These are phyloP conservation scores for Trametes versicolor DNA, from an alignment of 1,284 basidiomycete genomes.

Conservation along the genomic window DNA sequence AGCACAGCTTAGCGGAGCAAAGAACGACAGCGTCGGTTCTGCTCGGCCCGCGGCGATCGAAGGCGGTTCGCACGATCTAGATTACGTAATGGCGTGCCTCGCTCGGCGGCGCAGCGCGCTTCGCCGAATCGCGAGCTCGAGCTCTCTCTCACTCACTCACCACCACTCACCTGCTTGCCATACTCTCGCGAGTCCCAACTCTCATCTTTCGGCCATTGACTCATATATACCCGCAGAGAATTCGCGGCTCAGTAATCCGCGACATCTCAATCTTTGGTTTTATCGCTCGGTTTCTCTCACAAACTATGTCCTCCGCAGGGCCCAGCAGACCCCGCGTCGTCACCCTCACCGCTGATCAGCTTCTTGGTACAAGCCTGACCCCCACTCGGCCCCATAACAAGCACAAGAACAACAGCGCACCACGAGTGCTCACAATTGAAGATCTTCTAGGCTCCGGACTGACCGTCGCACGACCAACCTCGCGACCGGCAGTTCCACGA, in stretches of 20 bases:
- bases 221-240: too few species aligned
- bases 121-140: not conserved
- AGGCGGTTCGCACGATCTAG: not conserved
- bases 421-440: constrained; percentile 29
- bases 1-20: constrained; percentile 12
- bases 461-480: constrained; percentile 28
- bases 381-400: constrained; percentile 24
- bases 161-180: not conserved
- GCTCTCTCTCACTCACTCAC: constrained; percentile 1
- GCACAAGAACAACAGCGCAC: constrained; percentile 13
- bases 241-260: too few species aligned
- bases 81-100: too few species aligned
- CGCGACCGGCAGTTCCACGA: constrained; percentile 10
- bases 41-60: constrained; percentile 3
- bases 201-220: not conserved
- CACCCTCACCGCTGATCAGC: constrained; percentile 35
- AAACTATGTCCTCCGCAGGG: constrained; percentile 16
- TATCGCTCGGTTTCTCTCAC: not conserved
- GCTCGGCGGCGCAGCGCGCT: not conserved
- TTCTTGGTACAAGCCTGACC: constrained; percentile 30
- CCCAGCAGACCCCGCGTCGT: constrained; percentile 30
- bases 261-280: too few species aligned
- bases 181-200: not conserved
- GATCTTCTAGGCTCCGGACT: constrained; percentile 32
- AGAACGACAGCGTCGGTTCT: not conserved